Evolutionary conservation across 345 rosid species (phyloP).

Genomic region (Firmiana major): DNA sequence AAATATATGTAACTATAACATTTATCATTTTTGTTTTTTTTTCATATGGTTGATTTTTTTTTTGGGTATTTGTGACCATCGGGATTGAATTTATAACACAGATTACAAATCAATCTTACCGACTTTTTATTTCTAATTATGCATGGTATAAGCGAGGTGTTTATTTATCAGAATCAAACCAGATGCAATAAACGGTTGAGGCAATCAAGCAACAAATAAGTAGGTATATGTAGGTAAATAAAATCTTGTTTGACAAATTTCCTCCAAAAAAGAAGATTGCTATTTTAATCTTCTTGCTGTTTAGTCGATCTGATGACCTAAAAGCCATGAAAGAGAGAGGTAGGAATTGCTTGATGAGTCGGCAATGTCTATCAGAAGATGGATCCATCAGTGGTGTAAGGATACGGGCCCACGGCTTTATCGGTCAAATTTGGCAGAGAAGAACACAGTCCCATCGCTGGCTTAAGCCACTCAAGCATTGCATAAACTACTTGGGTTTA

Average conservation of each 20-base stretch:
- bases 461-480: neutral
- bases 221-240: neutral
- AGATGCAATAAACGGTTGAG: neutral
- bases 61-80: no score
- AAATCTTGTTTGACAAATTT: neutral
- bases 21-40: no score
- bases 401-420: neutral
- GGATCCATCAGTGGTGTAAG: neutral
- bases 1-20: no score
- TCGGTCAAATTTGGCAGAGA: neutral
- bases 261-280: neutral
- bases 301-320: neutral
- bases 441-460: neutral
- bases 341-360: neutral
- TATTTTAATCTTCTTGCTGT: neutral
- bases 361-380: constrained; percentile 4
- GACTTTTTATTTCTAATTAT: neutral
- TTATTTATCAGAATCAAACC: neutral
- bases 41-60: no score
- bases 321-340: neutral
- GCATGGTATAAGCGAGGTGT: neutral
- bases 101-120: no score
- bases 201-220: neutral
- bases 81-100: no score
- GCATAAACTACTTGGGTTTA: neutral